Evolutionary conservation across 192 early-diverging fungal genomes (phyloP).

Genomic region (Allomyces javanicus): DNA sequence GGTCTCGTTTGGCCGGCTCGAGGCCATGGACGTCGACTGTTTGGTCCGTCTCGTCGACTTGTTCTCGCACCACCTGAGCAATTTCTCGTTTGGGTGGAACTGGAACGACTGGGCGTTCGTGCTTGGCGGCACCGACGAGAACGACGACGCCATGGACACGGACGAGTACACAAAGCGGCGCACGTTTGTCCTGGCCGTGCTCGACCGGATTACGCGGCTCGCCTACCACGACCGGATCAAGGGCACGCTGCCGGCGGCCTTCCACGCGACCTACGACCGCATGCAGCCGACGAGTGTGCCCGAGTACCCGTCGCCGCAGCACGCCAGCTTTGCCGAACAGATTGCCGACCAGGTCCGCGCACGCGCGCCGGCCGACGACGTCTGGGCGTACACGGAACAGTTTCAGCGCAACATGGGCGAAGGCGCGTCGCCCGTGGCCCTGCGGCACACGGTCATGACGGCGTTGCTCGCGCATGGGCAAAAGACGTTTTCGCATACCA

Average conservation of each 20-base stretch:
- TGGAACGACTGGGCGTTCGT: constrained; percentile 55
- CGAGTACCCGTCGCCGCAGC: background rate
- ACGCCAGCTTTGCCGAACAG: background rate
- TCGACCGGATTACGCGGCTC: background rate
- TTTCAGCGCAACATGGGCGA: background rate
- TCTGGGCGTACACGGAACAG: background rate
- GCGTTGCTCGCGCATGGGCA: constrained; percentile 68
- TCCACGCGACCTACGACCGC: background rate
- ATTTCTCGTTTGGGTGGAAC: constrained; percentile 78
- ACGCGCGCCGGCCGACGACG: background rate
- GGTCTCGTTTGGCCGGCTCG: constrained; percentile 40
- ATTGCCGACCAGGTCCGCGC: background rate
- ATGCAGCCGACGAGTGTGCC: background rate
- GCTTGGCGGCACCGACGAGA: background rate
- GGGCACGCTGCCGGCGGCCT: background rate
- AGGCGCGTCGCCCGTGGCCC: constrained; percentile 6
- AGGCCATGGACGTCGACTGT: constrained; percentile 67
- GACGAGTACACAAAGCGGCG: background rate
- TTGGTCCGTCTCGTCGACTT: constrained; percentile 64
- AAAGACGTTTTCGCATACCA: constrained; percentile 83
- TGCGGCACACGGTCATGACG: constrained; percentile 59
- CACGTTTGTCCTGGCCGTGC: background rate
- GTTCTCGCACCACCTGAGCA: constrained; percentile 82
- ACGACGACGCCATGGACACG: background rate
- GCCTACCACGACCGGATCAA: background rate